phyloP scores from a whole-genome alignment of 805 yeast species.

The Saccharomyces jurei region DNA sequence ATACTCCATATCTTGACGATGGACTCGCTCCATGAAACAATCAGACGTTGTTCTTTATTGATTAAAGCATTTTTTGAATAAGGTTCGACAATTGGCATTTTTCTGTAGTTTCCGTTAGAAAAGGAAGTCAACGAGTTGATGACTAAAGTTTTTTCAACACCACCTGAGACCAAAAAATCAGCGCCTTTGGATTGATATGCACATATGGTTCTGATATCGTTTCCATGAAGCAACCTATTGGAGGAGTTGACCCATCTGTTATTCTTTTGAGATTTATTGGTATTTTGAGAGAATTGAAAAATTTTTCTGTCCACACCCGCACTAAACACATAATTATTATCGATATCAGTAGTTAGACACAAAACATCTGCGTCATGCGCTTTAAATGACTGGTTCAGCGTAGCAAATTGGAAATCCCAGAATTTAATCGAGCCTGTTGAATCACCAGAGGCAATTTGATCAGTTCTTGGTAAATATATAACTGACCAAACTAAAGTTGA shows the following conservation, averaged over 20 bases:
- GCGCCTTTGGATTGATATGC: constrained; percentile 61
- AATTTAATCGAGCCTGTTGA: constrained; percentile 89
- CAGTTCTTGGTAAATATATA: constrained; percentile 47
- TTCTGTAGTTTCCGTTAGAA: constrained; percentile 59
- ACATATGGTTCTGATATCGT: constrained; percentile 73
- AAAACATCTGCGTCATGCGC: constrained; percentile 89
- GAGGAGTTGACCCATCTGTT: constrained; percentile 67
- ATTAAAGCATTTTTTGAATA: constrained; percentile 44
- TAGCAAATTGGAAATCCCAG: constrained; percentile 78
- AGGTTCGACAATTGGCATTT: constrained; percentile 55
- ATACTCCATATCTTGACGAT: constrained; percentile 74
- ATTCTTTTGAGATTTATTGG: constrained; percentile 9
- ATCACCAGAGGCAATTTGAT: constrained; percentile 89
- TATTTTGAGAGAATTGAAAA: constrained; percentile 48
- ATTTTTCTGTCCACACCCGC: constrained; percentile 94
- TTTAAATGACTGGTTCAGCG: constrained; percentile 71
- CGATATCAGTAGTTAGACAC: constrained; percentile 52
- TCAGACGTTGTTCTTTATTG: constrained; percentile 40
- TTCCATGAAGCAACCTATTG: constrained; percentile 75
- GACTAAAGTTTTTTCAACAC: constrained; percentile 64
- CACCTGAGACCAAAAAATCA: constrained; percentile 70
- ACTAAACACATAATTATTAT: constrained; percentile 61
- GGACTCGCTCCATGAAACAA: constrained; percentile 78
- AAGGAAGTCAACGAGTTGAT: constrained; percentile 60
- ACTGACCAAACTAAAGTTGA: constrained; percentile 91